Percentiles rank a stretch among this genome's conserved stretches.
phyloP scores from a whole-genome alignment of 441 rosid genomes.

The Omphalea diandra region DNA sequence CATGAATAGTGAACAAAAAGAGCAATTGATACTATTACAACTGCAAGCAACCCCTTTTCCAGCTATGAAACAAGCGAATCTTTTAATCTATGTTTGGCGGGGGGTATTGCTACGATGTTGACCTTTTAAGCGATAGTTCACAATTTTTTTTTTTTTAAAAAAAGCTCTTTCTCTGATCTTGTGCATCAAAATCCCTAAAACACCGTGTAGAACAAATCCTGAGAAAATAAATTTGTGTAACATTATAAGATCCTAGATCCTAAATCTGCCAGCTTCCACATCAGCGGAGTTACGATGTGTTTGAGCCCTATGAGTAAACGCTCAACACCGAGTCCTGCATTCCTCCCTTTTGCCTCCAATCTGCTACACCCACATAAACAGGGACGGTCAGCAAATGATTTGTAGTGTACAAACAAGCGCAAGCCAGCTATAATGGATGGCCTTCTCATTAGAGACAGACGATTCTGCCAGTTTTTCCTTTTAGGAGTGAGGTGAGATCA shows the following conservation, averaged over 20 bases:
- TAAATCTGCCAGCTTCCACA: slow-evolving; percentile 31
- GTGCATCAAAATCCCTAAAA: slow-evolving; percentile 30
- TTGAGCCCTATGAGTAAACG: slow-evolving; percentile 20
- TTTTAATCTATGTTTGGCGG: slow-evolving; percentile 6
- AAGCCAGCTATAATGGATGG: slow-evolving; percentile 18
- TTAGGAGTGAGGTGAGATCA: slow-evolving; percentile 13
- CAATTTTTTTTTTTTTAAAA: too few relatives aligned
- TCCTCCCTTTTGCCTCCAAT: slow-evolving; percentile 9
- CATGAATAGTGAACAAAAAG: neutral
- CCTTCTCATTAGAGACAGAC: slow-evolving; percentile 9
- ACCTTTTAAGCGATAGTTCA: slow-evolving; percentile 20
- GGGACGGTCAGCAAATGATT: slow-evolving; percentile 21
- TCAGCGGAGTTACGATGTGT: slow-evolving; percentile 38
- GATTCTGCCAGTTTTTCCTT: too few relatives aligned
- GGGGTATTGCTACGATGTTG: slow-evolving; percentile 26
- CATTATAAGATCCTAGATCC: slow-evolving; percentile 29
- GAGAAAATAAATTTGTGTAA: slow-evolving; percentile 21
- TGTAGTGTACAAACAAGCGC: slow-evolving; percentile 35
- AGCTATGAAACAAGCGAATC: neutral
- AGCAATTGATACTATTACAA: too few relatives aligned
- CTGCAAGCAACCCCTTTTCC: neutral
- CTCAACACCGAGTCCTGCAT: slow-evolving; percentile 24
- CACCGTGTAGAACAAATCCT: slow-evolving; percentile 24
- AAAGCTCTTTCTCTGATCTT: slow-evolving; percentile 20
- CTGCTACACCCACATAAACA: slow-evolving; percentile 21